Conservation (phyloP, 192 early-diverging fungal genomes). For the Jimgerdemannia flammicorona region DNA sequence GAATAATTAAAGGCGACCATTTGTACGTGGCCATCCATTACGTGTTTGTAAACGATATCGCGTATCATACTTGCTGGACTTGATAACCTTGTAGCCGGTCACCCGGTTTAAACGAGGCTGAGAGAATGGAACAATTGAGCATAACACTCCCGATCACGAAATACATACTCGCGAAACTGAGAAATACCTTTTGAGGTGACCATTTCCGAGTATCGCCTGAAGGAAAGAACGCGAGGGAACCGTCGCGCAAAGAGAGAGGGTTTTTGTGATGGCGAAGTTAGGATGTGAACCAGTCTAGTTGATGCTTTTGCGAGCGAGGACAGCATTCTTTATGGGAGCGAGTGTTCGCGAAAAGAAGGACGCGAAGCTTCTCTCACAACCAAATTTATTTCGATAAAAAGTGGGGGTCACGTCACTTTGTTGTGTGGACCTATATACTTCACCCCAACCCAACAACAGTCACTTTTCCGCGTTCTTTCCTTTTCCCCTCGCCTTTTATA, state of each 20-base stretch:
- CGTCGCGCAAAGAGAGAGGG: neutral
- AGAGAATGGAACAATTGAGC: neutral
- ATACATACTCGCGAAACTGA: neutral
- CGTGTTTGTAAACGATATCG: neutral
- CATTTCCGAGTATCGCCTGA: neutral
- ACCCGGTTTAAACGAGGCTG: constrained; percentile 4
- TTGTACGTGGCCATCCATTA: neutral
- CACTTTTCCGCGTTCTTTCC: neutral
- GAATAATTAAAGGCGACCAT: neutral
- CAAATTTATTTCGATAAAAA: neutral
- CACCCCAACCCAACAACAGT: neutral
- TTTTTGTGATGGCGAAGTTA: neutral
- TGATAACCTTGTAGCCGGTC: constrained; percentile 12
- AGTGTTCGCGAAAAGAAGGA: no score
- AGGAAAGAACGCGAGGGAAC: neutral
- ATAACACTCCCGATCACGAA: neutral
- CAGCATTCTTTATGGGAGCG: neutral
- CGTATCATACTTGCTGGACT: constrained; percentile 6
- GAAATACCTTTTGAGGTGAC: neutral
- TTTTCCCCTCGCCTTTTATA: neutral
- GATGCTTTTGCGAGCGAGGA: neutral
- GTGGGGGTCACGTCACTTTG: neutral
- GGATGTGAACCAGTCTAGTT: neutral
- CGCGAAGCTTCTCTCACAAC: neutral
- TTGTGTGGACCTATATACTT: neutral